Evolutionary conservation across 805 yeast genomes (phyloP).

Genomic region (Gaillardinia entomophila): DNA sequence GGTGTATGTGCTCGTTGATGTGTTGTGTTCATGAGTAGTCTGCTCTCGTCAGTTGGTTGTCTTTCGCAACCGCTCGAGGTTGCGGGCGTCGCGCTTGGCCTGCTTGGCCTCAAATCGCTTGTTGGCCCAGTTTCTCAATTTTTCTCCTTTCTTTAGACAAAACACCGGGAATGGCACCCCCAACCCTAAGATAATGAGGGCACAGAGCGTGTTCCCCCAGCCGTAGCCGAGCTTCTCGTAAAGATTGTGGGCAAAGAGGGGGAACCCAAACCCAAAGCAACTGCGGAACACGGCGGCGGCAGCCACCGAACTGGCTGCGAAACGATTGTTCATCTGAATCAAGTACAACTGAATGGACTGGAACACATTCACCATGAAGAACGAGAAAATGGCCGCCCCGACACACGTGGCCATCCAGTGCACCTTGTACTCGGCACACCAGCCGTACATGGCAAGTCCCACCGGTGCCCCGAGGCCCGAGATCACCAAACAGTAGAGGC

Average conservation of each 20-base stretch:
- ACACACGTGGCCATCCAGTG: conserved; percentile 36
- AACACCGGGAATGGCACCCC: conserved; percentile 35
- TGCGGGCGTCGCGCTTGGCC: conserved; percentile 14
- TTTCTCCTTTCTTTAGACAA: conserved; percentile 31
- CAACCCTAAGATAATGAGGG: conserved; percentile 23
- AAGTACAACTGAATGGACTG: conserved; percentile 32
- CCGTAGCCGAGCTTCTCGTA: conserved; percentile 30
- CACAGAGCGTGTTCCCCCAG: conserved; percentile 38
- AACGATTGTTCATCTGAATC: conserved; percentile 34
- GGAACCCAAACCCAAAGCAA: conserved; percentile 33
- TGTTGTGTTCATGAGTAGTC: too few relatives aligned
- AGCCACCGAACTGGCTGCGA: conserved; percentile 35
- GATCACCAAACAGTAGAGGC: conserved; percentile 31
- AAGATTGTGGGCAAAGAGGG: conserved; percentile 32
- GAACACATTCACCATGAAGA: conserved; percentile 31
- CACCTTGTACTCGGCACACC: conserved; percentile 30
- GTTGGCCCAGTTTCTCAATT: conserved; percentile 29
- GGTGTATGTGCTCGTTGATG: too few relatives aligned
- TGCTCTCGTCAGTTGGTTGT: conserved; percentile 3
- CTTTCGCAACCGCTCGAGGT: conserved; percentile 11
- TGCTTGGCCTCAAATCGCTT: conserved; percentile 18
- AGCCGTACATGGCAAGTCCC: conserved; percentile 36
- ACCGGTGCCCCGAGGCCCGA: conserved; percentile 28
- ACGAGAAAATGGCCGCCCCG: conserved; percentile 32
- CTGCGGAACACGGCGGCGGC: conserved; percentile 38